Evolutionary conservation across 192 early-diverging fungal genomes (phyloP), one percentile per base, ranked within the genome.

Genomic region (Umbelopsis ramanniana): DNA sequence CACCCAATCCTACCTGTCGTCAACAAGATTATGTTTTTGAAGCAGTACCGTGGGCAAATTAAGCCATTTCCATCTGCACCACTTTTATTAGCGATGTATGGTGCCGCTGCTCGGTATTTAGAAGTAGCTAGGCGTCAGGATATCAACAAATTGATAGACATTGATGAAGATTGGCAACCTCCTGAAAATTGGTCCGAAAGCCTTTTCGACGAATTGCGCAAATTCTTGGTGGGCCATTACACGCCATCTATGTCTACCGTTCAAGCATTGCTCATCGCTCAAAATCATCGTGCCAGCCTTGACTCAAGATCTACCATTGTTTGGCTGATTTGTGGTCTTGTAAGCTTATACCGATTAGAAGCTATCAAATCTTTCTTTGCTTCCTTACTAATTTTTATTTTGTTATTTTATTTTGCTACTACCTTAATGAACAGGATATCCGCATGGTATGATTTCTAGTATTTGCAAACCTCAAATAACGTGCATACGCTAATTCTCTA

Each of bases 1-100:
- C 92, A 93, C 67, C 90, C 92, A 21, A 86, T 83, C 29, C 80
- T 93, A 71, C 92, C 92, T 2, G 82, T 93, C 8, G 76, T 93
- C 35, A 85, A 90, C 78, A 90, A 89, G 67, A 76, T 79, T 3
- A 77, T 87, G 15, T 90, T 93, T 70, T 72, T 91, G 71, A 76
- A 79, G 26, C 77, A 79, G 47, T 79, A 79, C 24, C 57, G 77
- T 46, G 77, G 73, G 33, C 47, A 70, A 24, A 57, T 26, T 8
- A 53, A 46, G 19, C 73, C 67, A 7, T 79, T 68, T 52, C 77
- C 77, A 37, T 79, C 72, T 26, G 73, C 77, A 48, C 70, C 77
- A 0, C 50, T 79, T 26, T 47, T 79, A 15, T 71, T 71, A 47
- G 69, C 77, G 23, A 79, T 79, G 19, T 79, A 69, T 52, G 77